Evolutionary conservation across 2,329 filamentous ascomycete species (phyloP), one percentile per base, ranked within the genome.

Genomic region (Sclerotinia spermophila): DNA sequence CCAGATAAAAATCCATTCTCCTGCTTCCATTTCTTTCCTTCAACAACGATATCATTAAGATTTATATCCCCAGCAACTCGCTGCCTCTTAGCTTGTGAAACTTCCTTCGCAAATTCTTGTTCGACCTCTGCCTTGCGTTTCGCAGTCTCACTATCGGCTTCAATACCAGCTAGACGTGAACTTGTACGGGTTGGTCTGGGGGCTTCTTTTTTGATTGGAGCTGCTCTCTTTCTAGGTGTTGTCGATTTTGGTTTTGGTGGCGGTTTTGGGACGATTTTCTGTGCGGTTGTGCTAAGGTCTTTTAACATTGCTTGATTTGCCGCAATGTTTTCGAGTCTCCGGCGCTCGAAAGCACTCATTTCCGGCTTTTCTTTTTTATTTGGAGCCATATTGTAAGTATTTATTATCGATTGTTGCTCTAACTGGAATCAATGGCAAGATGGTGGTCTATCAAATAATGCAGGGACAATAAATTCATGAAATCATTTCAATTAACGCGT

Each of bases 341-440:
- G 89, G 76, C 90, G 89, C 84, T 97, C 94, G 81, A 97, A 97
- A 53, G 93, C 92, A 81, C 92, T 96, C 76, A 96, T 83, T 48
- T 86, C 86, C 42, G 82, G 79, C 76, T 85, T 78, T 21, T 80
- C 80, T 55, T 84, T 76, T 64, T 74, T 75, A 8, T 74, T 81
- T 2, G 82, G 79, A 2, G 85, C 80, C 86, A 89, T 87, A 79
- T 71, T 66, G 55, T 13, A 2, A n/a, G 13, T n/a, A 24, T n/a
- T 44, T 59, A 5, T 44, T 33, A 6, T 59, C 13, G 33, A 15
- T 40, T 53, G 8, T 30, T 42, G n/a, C 7, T 19, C 11, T 24
- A 8, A 65, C 27, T 53, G 40, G 19, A 40, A 53, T 38, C 4
- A 53, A 65, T 40, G 27, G 61, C 17, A 35, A 35, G 33, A 33